phyloP scores from a whole-genome alignment of 371 early-diverging fungal species.

The Blakeslea trispora region DNA sequence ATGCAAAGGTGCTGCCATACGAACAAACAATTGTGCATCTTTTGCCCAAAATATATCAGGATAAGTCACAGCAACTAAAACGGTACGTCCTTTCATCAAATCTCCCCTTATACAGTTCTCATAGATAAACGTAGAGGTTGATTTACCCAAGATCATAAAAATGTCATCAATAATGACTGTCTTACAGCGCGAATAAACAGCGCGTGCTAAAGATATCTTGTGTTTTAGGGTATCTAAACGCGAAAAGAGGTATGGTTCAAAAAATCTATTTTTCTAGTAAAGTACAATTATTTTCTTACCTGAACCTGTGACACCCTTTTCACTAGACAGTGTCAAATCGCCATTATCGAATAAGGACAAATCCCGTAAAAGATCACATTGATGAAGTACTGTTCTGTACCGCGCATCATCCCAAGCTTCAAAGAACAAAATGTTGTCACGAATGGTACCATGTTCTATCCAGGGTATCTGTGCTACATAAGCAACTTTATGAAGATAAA shows the following conservation, averaged over 20 bases:
- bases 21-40: constrained; percentile 64
- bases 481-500: constrained; percentile 49
- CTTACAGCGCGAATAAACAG: constrained; percentile 68
- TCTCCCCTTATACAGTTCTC: constrained; percentile 66
- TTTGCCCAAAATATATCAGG: constrained; percentile 68
- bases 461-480: constrained; percentile 81
- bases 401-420: constrained; percentile 62
- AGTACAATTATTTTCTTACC: constrained; percentile 5
- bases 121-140: constrained; percentile 66
- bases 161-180: constrained; percentile 72
- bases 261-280: no score
- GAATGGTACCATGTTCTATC: constrained; percentile 77
- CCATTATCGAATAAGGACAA: constrained; percentile 74
- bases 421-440: constrained; percentile 86
- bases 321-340: constrained; percentile 64
- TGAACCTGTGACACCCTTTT: constrained; percentile 2
- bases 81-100: constrained; percentile 72
- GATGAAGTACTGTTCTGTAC: constrained; percentile 66
- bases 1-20: constrained; percentile 7
- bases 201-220: constrained; percentile 74
- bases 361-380: constrained; percentile 74
- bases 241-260: neutral
- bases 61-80: constrained; percentile 78
- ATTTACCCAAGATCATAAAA: constrained; percentile 60
- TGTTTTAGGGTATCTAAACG: constrained; percentile 71